These are phyloP conservation scores for Vitis hybrid DNA, from an alignment of 177 flowering plant species.

Conservation along the genomic window DNA sequence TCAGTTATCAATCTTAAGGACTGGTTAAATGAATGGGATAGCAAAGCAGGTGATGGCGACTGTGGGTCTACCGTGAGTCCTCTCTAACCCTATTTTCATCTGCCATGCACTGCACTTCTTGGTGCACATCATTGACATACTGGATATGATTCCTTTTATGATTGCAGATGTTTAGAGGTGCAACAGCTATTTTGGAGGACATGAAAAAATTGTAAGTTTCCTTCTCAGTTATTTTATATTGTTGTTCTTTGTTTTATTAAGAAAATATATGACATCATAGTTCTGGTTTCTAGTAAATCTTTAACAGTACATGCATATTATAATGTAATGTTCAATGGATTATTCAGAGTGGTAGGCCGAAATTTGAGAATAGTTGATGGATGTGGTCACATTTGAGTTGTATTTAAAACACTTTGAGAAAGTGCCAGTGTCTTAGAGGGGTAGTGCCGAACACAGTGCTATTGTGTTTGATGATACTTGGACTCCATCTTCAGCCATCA, in stretches of 20 bases:
- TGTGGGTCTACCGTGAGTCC: conserved; percentile 92
- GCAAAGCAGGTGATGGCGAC: conserved; percentile 94
- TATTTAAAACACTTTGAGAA: too few species aligned
- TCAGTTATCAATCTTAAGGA: conserved; percentile 67
- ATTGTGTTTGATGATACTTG: too few species aligned
- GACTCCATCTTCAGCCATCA: too few species aligned
- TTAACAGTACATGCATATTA: background rate
- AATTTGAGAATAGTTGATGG: background rate
- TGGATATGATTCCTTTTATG: conserved; percentile 9
- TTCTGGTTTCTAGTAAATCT: background rate
- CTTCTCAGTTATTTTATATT: conserved; percentile 4
- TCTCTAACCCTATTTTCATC: background rate
- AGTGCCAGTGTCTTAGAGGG: too few species aligned
- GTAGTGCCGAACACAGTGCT: too few species aligned
- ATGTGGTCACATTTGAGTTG: too few species aligned
- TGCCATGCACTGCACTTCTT: background rate
- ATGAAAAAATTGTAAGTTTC: conserved; percentile 63
- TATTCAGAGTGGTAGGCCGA: background rate
- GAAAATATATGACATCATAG: background rate
- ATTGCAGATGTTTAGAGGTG: conserved; percentile 84
- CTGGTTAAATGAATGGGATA: conserved; percentile 83
- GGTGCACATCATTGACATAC: background rate
- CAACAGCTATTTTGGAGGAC: conserved; percentile 79
- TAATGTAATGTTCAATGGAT: background rate
- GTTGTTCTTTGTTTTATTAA: background rate